A percentile compares a stretch with the other conserved stretches of the same genome.
Evolutionary conservation across 148 eudicot species (phyloP).

Genomic region (Nepenthes mirabilis): DNA sequence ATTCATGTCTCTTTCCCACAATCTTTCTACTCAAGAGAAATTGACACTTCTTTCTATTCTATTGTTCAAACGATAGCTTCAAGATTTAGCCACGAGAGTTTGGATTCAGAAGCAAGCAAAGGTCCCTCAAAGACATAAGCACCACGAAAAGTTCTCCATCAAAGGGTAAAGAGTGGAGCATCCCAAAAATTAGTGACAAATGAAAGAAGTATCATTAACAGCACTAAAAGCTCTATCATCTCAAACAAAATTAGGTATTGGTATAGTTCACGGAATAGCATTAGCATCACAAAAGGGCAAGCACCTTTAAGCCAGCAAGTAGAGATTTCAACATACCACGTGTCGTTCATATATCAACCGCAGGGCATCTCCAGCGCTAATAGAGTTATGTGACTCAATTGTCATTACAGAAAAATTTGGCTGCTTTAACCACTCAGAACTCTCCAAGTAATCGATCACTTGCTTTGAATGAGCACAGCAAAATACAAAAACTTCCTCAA

Average conservation of each 20-base stretch:
- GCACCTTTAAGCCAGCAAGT: not conserved
- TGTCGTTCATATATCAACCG: constrained; percentile 73
- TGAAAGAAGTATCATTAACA: no score
- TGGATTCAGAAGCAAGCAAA: not conserved
- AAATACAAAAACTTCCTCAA: constrained; percentile 86
- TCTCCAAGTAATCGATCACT: constrained; percentile 63
- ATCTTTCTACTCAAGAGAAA: not conserved
- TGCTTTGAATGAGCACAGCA: constrained; percentile 96
- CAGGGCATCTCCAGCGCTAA: constrained; percentile 94
- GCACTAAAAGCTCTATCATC: no score
- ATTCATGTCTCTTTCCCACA: not conserved
- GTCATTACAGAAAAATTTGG: constrained; percentile 75
- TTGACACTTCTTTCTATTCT: not conserved
- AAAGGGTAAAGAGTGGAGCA: no score
- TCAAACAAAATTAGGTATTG: not conserved
- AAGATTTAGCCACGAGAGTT: not conserved
- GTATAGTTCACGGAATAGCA: not conserved
- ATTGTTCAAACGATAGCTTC: not conserved
- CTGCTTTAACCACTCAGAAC: constrained; percentile 68
- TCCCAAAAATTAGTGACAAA: no score
- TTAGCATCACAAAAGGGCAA: not conserved
- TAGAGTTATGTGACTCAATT: constrained; percentile 69
- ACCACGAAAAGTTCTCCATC: no score
- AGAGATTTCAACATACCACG: constrained; percentile 48
- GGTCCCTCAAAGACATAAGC: not conserved